These are phyloP conservation scores for Gypsophila paniculata DNA, from an alignment of 179 eudicot genomes.

Conservation along the genomic window DNA sequence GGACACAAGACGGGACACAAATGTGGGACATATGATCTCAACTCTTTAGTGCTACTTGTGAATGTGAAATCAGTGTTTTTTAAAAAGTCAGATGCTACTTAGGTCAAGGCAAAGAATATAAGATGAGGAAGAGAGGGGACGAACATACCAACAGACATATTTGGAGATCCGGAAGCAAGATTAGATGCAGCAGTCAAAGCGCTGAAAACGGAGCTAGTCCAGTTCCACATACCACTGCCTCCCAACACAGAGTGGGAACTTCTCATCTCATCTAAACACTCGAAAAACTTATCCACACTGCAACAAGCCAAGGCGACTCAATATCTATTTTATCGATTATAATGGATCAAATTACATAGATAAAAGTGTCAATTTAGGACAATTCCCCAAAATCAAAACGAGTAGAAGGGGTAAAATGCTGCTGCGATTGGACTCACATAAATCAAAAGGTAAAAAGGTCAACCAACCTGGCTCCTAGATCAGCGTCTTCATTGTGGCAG, in stretches of 20 bases:
- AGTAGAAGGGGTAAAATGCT: not conserved
- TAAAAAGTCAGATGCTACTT: not conserved
- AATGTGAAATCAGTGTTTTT: not conserved
- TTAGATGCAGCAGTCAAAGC: constrained; percentile 88
- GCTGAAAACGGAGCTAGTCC: constrained; percentile 85
- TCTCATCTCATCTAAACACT: constrained; percentile 86
- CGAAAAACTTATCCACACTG: constrained; percentile 94
- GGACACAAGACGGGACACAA: too few relatives aligned
- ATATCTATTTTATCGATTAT: too few relatives aligned
- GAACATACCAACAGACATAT: constrained; percentile 59
- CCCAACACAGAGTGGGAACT: constrained; percentile 74
- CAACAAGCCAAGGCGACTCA: constrained; percentile 21
- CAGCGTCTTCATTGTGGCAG: constrained; percentile 46
- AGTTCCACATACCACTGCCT: constrained; percentile 92
- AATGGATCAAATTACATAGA: too few relatives aligned
- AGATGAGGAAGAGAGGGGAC: constrained; percentile 11
- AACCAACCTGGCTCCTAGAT: constrained; percentile 88
- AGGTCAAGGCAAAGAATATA: constrained; percentile 11
- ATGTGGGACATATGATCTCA: too few relatives aligned
- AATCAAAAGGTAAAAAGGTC: not conserved
- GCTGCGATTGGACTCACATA: not conserved
- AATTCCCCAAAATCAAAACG: too few relatives aligned
- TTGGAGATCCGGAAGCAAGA: constrained; percentile 86
- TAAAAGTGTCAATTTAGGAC: too few relatives aligned
- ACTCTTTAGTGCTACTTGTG: not conserved